phyloP scores from a whole-genome alignment of 2,329 filamentous ascomycete species.

The Lasiodiplodia gonubiensis region DNA sequence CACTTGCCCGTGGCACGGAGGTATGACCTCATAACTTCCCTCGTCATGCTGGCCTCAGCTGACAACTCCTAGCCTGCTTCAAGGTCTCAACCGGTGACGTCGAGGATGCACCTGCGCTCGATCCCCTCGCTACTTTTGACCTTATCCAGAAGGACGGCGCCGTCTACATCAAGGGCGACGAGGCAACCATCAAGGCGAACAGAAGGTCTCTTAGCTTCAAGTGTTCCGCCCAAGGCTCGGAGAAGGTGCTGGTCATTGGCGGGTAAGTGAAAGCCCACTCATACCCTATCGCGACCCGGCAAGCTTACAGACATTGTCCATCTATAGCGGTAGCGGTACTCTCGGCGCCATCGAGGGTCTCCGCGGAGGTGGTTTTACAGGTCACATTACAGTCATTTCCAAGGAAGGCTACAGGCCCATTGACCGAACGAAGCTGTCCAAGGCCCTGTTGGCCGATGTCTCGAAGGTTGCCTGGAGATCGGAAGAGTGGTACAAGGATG shows the following conservation, averaged over 20 bases:
- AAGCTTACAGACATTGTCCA: not conserved
- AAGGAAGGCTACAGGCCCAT: conserved; percentile 86
- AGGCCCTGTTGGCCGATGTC: conserved; percentile 82
- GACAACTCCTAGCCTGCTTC: conserved; percentile 72
- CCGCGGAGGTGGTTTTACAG: conserved; percentile 79
- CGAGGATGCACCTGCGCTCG: conserved; percentile 90
- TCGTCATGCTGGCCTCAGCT: not conserved
- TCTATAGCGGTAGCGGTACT: conserved; percentile 73
- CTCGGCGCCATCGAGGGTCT: conserved; percentile 83
- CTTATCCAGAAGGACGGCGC: conserved; percentile 80
- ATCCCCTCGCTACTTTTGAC: conserved; percentile 83
- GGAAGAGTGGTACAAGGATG: conserved; percentile 74
- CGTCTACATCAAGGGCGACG: conserved; percentile 83
- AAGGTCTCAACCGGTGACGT: conserved; percentile 88
- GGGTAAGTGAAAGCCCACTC: conserved; percentile 53
- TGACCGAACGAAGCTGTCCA: conserved; percentile 94
- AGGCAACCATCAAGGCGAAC: conserved; percentile 76
- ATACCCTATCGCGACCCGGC: too few relatives aligned
- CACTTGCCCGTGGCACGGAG: conserved; percentile 96
- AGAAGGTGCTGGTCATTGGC: conserved; percentile 83
- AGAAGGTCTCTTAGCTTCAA: conserved; percentile 75
- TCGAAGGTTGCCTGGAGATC: conserved; percentile 79
- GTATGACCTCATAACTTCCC: conserved; percentile 54
- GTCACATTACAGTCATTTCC: conserved; percentile 80
- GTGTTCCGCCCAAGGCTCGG: conserved; percentile 63